These are phyloP conservation scores for Podochytrium sp. DNA, from an alignment of 192 early-diverging fungal species.

Conservation along the genomic window DNA sequence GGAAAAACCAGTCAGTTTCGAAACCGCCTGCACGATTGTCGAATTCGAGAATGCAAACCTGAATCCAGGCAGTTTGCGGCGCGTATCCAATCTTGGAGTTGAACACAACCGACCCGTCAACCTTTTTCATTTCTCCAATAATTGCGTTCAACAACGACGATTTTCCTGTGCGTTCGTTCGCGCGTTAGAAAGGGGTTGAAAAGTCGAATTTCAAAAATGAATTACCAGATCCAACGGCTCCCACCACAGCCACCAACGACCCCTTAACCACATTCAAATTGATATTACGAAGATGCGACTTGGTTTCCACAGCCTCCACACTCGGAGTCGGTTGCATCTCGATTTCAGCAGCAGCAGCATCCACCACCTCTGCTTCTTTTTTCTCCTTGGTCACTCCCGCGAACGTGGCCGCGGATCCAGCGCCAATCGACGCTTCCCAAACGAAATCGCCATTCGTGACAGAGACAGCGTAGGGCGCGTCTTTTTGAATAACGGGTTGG, in stretches of 20 bases:
- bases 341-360: not conserved
- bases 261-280: constrained; percentile 52
- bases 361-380: not conserved
- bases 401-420: constrained; percentile 30
- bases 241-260: constrained; percentile 63
- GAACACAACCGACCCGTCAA: constrained; percentile 61
- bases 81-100: constrained; percentile 75
- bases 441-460: constrained; percentile 58
- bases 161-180: no score
- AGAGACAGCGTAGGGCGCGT: constrained; percentile 49
- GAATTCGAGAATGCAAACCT: constrained; percentile 28
- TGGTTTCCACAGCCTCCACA: not conserved
- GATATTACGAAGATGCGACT: constrained; percentile 45
- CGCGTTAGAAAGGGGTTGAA: no score
- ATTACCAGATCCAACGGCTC: constrained; percentile 61
- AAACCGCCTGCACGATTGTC: not conserved
- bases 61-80: constrained; percentile 89
- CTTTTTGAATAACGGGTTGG: constrained; percentile 44
- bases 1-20: not conserved
- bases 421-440: constrained; percentile 55
- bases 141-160: constrained; percentile 62
- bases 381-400: not conserved
- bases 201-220: no score
- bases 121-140: constrained; percentile 46
- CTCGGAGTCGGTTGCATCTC: not conserved